Evolutionary conservation across 2,329 filamentous ascomycete species (phyloP).

Genomic region (Alternaria triticina): DNA sequence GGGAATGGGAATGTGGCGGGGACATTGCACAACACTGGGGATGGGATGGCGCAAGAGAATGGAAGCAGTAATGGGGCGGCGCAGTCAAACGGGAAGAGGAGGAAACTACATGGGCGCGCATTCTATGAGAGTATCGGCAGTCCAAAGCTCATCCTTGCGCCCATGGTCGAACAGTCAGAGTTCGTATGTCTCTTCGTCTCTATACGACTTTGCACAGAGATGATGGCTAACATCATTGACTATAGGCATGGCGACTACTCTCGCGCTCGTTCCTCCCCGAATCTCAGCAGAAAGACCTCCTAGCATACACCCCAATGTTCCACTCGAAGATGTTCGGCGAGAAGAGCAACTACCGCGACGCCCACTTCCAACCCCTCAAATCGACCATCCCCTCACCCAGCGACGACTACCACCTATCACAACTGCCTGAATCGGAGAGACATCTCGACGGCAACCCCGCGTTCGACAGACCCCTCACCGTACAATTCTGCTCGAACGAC

Average conservation of each 20-base stretch:
- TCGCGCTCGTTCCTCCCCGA: conserved; percentile 85
- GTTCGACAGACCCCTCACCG: conserved; percentile 87
- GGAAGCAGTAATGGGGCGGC: conserved; percentile 6
- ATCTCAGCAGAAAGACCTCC: conserved; percentile 63
- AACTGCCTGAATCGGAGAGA: conserved; percentile 33
- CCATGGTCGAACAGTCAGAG: conserved; percentile 98
- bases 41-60: not conserved
- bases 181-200: conserved; percentile 69
- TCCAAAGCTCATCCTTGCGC: conserved; percentile 87
- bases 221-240: conserved; percentile 10
- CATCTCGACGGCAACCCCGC: conserved; percentile 83
- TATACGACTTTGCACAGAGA: not conserved
- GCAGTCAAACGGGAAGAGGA: conserved; percentile 18
- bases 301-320: conserved; percentile 95
- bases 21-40: not conserved
- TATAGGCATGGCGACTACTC: conserved; percentile 94
- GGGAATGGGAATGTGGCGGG: conserved; percentile 9
- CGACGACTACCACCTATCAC: conserved; percentile 44
- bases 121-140: conserved; percentile 96
- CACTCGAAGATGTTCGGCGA: conserved; percentile 89
- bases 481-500: conserved; percentile 95
- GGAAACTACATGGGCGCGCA: conserved; percentile 79
- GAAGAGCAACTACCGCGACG: conserved; percentile 74
- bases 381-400: conserved; percentile 42
- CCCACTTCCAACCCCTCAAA: conserved; percentile 77